Percentiles rank a stretch among this genome's conserved stretches.
Evolutionary conservation across 208 protist genomes (phyloP).

Genomic region (Spongospora subterranea): DNA sequence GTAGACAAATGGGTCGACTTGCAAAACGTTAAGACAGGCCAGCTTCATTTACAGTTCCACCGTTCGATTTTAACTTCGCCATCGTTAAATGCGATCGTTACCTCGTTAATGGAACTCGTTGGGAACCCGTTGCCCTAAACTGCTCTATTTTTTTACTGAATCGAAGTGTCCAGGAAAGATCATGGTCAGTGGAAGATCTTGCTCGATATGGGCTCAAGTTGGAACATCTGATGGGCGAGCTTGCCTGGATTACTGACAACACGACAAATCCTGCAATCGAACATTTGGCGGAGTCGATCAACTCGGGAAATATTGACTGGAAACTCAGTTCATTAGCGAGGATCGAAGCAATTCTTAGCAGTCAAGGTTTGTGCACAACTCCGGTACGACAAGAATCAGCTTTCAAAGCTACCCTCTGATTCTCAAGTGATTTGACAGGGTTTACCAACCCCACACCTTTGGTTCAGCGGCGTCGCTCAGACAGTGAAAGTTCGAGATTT

Average conservation of each 20-base stretch:
- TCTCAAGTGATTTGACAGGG: neutral
- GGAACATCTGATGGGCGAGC: constrained; percentile 40
- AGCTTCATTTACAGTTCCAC: constrained; percentile 47
- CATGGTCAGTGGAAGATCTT: constrained; percentile 29
- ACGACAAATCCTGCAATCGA: constrained; percentile 49
- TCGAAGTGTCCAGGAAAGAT: neutral
- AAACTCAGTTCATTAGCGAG: neutral
- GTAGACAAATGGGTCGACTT: constrained; percentile 49
- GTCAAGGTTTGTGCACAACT: constrained; percentile 23
- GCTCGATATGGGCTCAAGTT: constrained; percentile 11
- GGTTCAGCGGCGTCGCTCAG: constrained; percentile 11
- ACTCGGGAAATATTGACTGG: constrained; percentile 44
- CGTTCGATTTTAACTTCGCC: constrained; percentile 47
- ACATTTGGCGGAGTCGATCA: constrained; percentile 29
- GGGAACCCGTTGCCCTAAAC: neutral
- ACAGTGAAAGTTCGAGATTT: neutral
- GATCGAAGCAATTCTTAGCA: constrained; percentile 20
- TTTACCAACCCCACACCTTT: constrained; percentile 17
- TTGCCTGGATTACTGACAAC: constrained; percentile 12
- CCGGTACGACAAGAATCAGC: neutral
- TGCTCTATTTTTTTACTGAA: neutral
- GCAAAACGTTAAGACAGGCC: constrained; percentile 45
- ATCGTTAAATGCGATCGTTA: constrained; percentile 38
- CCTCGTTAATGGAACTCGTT: neutral
- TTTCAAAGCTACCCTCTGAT: neutral